A percentile compares a stretch with the other conserved stretches of the same genome.
Conservation (phyloP, 371 early-diverging fungal species). For the Entomophthora muscae region DNA sequence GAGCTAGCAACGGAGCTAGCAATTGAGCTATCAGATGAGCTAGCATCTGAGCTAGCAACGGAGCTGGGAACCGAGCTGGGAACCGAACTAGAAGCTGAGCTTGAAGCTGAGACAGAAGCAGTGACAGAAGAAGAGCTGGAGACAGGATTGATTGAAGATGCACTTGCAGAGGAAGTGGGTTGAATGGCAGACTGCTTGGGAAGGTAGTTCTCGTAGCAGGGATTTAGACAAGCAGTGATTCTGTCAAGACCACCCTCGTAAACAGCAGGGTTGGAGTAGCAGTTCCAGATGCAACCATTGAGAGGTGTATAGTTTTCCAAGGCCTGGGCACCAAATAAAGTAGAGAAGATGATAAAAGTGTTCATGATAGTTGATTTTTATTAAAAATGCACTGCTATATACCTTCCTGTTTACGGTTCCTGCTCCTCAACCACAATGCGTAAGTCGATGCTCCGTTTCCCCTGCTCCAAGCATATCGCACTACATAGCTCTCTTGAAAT, state of each 20-base stretch:
- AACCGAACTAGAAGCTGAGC: background rate
- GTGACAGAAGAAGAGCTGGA: background rate
- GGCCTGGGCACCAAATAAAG: too few species aligned
- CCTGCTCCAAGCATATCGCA: too few species aligned
- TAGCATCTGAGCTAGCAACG: background rate
- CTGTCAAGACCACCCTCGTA: background rate
- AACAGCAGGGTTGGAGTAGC: background rate
- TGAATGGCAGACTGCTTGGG: background rate
- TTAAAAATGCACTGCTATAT: too few species aligned
- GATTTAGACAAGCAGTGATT: background rate
- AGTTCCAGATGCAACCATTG: background rate
- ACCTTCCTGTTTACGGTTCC: too few species aligned
- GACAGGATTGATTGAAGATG: background rate
- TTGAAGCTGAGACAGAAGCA: background rate
- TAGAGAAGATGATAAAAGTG: too few species aligned
- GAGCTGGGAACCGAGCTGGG: background rate
- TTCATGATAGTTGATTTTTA: too few species aligned
- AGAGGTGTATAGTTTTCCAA: background rate
- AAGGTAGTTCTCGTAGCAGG: background rate
- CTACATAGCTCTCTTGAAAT: too few species aligned
- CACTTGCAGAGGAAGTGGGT: background rate
- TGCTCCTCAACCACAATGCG: too few species aligned
- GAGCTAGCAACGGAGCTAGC: background rate
- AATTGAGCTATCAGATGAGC: background rate
- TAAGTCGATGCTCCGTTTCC: too few species aligned